These are phyloP conservation scores for Kuraishia ogatae DNA, from an alignment of 805 yeast genomes.

Conservation along the genomic window DNA sequence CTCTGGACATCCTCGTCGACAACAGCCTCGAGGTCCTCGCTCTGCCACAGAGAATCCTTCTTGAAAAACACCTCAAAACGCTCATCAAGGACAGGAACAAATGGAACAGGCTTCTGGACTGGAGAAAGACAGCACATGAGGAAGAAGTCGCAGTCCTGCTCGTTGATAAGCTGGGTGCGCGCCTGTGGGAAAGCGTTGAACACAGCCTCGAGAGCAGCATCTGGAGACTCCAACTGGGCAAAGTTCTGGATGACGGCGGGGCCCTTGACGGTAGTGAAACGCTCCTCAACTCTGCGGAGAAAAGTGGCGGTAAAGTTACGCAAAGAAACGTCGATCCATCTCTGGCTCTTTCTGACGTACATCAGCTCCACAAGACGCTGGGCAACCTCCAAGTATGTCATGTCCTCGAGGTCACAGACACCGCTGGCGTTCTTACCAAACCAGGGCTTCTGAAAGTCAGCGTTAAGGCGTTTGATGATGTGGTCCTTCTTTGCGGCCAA, in stretches of 20 bases:
- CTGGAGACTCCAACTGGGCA: constrained; percentile 61
- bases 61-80: constrained; percentile 94
- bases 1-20: constrained; percentile 94
- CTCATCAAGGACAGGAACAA: constrained; percentile 90
- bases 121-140: constrained; percentile 77
- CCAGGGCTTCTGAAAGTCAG: constrained; percentile 98
- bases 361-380: constrained; percentile 79
- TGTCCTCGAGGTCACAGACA: constrained; percentile 85
- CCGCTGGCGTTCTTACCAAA: constrained; percentile 73
- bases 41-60: constrained; percentile 99
- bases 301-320: constrained; percentile 82
- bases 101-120: constrained; percentile 93
- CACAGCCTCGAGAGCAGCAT: constrained; percentile 46
- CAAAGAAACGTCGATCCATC: constrained; percentile 86
- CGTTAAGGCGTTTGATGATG: constrained; percentile 77
- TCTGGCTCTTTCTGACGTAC: constrained; percentile 66
- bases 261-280: constrained; percentile 58
- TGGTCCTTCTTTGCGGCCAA: constrained; percentile 76
- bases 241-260: constrained; percentile 69
- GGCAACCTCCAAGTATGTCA: constrained; percentile 92
- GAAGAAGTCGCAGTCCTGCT: constrained; percentile 93
- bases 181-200: constrained; percentile 68
- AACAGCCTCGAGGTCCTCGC: constrained; percentile 94
- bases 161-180: constrained; percentile 74
- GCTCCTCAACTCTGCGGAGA: constrained; percentile 94